Evolutionary conservation across 805 yeast species (phyloP), one percentile per base, ranked within the genome.

Genomic region (Vanderwaltozyma polyspora): DNA sequence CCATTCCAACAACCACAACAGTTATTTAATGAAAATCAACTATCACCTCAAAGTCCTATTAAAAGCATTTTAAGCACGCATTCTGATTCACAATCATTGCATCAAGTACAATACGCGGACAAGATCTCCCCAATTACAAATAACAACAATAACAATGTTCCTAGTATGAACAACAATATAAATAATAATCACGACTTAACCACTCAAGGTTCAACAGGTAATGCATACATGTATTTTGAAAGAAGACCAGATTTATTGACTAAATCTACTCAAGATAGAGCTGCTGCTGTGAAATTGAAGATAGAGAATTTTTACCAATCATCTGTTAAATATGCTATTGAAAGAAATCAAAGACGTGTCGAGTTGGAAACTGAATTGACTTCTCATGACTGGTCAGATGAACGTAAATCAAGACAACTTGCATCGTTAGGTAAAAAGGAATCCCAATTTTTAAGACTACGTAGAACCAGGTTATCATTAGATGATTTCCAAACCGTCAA

Each of bases 321-420:
- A 55, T 76, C 87, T 13, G 93, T 87, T 19, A 72, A 74, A 35
- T 93, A 86, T 55, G 97, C 98, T 0, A 86, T 91, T 41, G 98
- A 91, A 58, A 68, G 98, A 44, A 91, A 89, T 55, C 95, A 87
- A 58, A 75, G 97, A 59, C 70, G 96, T 27, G 72, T 86, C 26
- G 85, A 80, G 46, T 68, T 86, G 43, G 98, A 83, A 62, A 79
- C 78, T 44, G 72, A 73, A 38, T 59, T 86, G 25, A 66, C 72
- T 29, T 51, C 57, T 10, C 91, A 83, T 50, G 78, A 79, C 21
- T 74, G 82, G 39, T 78, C 89, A 14, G 93, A 82, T 42, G 96
- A 87, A 57, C 74, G 94, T 33, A 79, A 79, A 42, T 78, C 77
- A 49, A 68, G 96, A 46, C 91, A 83, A 55, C 68, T 85, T 36